phyloP scores from a whole-genome alignment of 2,329 filamentous ascomycete species.

The Colletotrichum spinosum region DNA sequence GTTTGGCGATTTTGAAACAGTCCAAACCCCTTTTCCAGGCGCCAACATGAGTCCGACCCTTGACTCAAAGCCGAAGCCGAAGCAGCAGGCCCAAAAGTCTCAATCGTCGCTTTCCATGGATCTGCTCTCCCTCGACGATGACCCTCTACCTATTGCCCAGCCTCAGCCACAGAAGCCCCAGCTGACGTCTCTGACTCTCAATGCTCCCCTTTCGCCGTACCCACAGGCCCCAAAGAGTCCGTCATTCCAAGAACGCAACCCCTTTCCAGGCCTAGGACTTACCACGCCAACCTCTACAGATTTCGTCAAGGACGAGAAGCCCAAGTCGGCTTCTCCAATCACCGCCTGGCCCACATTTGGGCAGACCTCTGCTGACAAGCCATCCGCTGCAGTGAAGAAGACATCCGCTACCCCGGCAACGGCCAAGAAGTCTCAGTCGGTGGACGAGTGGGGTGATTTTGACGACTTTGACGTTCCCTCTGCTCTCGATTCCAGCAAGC shows the following conservation, averaged over 20 bases:
- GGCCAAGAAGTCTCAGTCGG: constrained; percentile 43
- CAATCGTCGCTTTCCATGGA: constrained; percentile 49
- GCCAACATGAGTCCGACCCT: constrained; percentile 15
- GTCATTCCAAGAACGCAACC: constrained; percentile 65
- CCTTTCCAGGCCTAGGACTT: constrained; percentile 61
- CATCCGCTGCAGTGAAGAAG: constrained; percentile 22
- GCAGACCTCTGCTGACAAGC: constrained; percentile 17
- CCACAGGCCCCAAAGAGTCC: constrained; percentile 63
- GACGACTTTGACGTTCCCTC: constrained; percentile 51
- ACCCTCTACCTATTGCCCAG: constrained; percentile 41
- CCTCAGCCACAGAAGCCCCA: constrained; percentile 44
- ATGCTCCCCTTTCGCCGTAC: constrained; percentile 49
- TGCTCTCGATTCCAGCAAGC: constrained; percentile 37
- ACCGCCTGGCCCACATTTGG: constrained; percentile 60
- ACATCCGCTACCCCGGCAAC: constrained; percentile 10
- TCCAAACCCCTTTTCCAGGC: constrained; percentile 40
- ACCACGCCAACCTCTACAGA: constrained; percentile 53
- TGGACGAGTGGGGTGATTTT: constrained; percentile 65
- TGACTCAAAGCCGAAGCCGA: constrained; percentile 39
- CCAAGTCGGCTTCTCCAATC: constrained; percentile 52
- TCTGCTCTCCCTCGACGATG: constrained; percentile 53
- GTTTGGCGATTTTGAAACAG: constrained; percentile 72
- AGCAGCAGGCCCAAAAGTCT: constrained; percentile 31
- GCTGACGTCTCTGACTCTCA: constrained; percentile 48
- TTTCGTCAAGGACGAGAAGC: constrained; percentile 46